These are phyloP conservation scores for Monosporascus ibericus DNA, from an alignment of 2,329 filamentous ascomycete species.

Conservation along the genomic window DNA sequence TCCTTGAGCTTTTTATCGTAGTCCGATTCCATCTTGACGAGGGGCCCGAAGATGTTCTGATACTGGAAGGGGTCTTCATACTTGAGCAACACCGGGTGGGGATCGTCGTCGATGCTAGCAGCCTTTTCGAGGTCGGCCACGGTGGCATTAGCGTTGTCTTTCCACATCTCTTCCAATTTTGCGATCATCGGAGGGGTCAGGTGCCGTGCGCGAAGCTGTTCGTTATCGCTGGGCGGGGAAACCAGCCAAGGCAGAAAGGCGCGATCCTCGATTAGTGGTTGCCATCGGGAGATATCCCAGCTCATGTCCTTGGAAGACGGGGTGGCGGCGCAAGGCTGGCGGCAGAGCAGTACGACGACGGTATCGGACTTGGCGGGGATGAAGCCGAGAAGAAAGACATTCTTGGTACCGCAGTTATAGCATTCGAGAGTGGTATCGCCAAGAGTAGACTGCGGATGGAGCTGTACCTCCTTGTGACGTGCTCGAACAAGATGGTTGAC, in stretches of 20 bases:
- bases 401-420: conserved; percentile 99
- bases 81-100: conserved; percentile 81
- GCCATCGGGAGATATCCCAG: conserved; percentile 97
- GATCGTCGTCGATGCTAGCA: conserved; percentile 88
- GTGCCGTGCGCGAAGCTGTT: conserved; percentile 91
- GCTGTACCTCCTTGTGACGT: conserved; percentile 96
- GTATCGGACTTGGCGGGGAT: conserved; percentile 98
- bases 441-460: conserved; percentile 86
- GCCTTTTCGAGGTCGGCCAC: conserved; percentile 89
- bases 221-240: conserved; percentile 79
- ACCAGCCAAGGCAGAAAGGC: conserved; percentile 95
- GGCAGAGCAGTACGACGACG: conserved; percentile 92
- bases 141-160: conserved; percentile 84
- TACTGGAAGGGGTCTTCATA: conserved; percentile 99
- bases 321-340: conserved; percentile 90
- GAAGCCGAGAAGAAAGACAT: conserved; percentile 94
- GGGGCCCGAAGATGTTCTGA: conserved; percentile 94
- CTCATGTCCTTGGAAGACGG: conserved; percentile 99
- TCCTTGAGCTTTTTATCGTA: conserved; percentile 99
- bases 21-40: conserved; percentile 98
- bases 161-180: conserved; percentile 97
- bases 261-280: conserved; percentile 93
- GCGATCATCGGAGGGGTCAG: conserved; percentile 91
- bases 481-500: conserved; percentile 97
- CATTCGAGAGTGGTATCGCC: conserved; percentile 96